Percentiles rank a stretch among this genome's conserved stretches.
Conservation (phyloP, 2,329 filamentous ascomycete species). For the Meredithiella fracta region DNA sequence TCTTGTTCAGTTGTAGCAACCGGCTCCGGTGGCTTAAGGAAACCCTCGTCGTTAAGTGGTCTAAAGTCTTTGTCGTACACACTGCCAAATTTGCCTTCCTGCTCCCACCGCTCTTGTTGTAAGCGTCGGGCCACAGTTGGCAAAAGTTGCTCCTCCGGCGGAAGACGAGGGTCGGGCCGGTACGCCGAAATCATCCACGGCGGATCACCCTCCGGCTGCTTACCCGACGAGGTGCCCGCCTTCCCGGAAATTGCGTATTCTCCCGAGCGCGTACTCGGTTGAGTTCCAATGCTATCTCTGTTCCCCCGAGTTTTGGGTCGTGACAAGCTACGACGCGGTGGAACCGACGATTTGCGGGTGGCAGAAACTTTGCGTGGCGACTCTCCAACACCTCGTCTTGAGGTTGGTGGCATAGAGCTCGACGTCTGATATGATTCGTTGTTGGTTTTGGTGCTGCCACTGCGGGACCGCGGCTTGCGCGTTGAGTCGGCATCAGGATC, state of each 20-base stretch:
- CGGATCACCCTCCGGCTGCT: slow-evolving; percentile 80
- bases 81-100: slow-evolving; percentile 70
- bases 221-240: slow-evolving; percentile 22
- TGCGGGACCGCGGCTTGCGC: slow-evolving; percentile 48
- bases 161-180: slow-evolving; percentile 83
- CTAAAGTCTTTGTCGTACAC: slow-evolving; percentile 79
- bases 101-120: slow-evolving; percentile 91
- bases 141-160: slow-evolving; percentile 86
- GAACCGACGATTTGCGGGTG: slow-evolving; percentile 29
- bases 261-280: slow-evolving; percentile 47
- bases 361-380: slow-evolving; percentile 15
- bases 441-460: slow-evolving; percentile 43
- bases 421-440: slow-evolving; percentile 15
- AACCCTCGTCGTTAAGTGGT: slow-evolving; percentile 54
- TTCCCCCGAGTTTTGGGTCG: slow-evolving; percentile 18
- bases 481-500: slow-evolving; percentile 28
- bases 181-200: slow-evolving; percentile 93
- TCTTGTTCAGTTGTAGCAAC: slow-evolving; percentile 15
- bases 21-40: slow-evolving; percentile 29
- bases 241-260: slow-evolving; percentile 25
- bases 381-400: slow-evolving; percentile 8
- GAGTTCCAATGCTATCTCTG: slow-evolving; percentile 43
- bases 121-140: slow-evolving; percentile 83
- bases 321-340: slow-evolving; percentile 25
- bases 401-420: slow-evolving; percentile 9